Evolutionary conservation across 2,329 filamentous ascomycete species (phyloP).

Genomic region (Periconia sp.): DNA sequence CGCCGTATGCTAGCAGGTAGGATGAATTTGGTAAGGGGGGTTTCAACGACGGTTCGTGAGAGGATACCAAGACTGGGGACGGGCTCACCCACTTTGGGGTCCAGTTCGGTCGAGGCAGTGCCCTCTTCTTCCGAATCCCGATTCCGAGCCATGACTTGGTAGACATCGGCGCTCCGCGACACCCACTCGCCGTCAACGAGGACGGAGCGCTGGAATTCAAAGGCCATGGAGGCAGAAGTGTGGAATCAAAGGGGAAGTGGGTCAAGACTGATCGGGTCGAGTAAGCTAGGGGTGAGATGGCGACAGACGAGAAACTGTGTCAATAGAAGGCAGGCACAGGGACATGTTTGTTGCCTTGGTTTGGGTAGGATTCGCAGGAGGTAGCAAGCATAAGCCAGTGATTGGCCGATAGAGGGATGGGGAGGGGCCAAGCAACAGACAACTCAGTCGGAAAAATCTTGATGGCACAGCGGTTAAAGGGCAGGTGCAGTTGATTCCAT

Average conservation of each 20-base stretch:
- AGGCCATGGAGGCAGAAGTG: constrained; percentile 22
- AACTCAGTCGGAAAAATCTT: too few species aligned
- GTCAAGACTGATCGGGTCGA: background rate
- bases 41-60: constrained; percentile 75
- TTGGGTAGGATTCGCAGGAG: background rate
- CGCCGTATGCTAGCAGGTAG: constrained; percentile 78
- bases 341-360: background rate
- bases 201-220: constrained; percentile 28
- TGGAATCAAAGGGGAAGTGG: background rate
- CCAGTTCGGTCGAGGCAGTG: constrained; percentile 24
- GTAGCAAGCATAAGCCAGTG: background rate
- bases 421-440: too few species aligned
- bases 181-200: constrained; percentile 39
- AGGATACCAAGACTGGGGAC: constrained; percentile 68
- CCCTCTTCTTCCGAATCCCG: constrained; percentile 21
- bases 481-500: too few species aligned
- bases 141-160: constrained; percentile 45
- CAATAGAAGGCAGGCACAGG: background rate
- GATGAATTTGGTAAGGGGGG: constrained; percentile 74
- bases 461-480: too few species aligned
- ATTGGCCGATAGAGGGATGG: background rate
- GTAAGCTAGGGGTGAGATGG: background rate
- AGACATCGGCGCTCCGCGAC: constrained; percentile 40
- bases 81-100: constrained; percentile 39
- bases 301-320: background rate